Base-by-base conservation (phyloP, 345 rosid genomes). In the Combretum micranthum region DNA sequence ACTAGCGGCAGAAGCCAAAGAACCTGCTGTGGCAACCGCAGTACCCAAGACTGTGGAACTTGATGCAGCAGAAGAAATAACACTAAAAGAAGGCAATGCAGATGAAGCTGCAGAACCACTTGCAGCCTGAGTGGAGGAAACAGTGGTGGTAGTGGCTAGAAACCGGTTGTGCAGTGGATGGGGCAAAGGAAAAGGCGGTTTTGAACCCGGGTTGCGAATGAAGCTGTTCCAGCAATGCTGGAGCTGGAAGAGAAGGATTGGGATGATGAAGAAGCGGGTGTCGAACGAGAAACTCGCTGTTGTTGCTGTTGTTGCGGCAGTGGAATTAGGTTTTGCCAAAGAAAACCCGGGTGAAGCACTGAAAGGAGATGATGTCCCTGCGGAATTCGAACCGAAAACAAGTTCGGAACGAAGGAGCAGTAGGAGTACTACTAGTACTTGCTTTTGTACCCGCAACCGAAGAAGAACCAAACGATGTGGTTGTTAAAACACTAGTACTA, bases 71-170 rank as follows among this genome's bases (percentile, higher is more conserved):
- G 78, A 72, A 60, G 68, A 64, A 60, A 61, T 56, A 47, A 60
- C 53, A 44, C 65, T 66, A 53, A 85, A 77, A 16, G 83, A 60
- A 62, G 92, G 83, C 56, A 81, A 43, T 6, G 69, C 18, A 10
- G 78, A 50, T 2, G 86, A 69, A 65, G 82, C 65, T 1, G 80
- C 64, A 53, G 88, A 69, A 55, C 74, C 61, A 53, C 61, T 60
- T 13, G 78, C 71, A 55, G 78, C 72, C 0, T 73, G 77, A 65
- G 83, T 63, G n/a, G 83, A 73, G 50, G 81, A 74, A 47, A 52
- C 49, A 7, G 58, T 70, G 37, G 74, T 66, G 14, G 81, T 76
- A 52, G 86, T 84, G 67, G 82, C 82, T 79, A 6, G 94, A 86
- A 57, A 86, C 78, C 72, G 71, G 45, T 1, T 77, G 72, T 3